Percentiles rank a stretch among this genome's conserved stretches.
These are phyloP conservation scores for Mrakia blollopis DNA, from an alignment of 768 basidiomycete genomes.

Conservation along the genomic window DNA sequence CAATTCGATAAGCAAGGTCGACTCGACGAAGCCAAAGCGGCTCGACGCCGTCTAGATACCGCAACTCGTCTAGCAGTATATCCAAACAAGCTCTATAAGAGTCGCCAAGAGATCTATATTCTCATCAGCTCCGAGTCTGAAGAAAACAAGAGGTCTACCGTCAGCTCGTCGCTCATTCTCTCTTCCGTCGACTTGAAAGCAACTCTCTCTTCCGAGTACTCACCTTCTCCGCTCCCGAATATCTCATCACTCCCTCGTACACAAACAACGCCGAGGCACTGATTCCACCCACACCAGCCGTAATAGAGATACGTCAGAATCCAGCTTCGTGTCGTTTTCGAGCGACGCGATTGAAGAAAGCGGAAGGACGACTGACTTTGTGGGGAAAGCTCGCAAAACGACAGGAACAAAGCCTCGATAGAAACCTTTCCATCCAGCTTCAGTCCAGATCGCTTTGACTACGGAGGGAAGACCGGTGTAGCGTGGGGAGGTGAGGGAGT, in stretches of 20 bases:
- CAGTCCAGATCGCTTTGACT: slow-evolving; percentile 54
- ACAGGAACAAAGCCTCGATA: slow-evolving; percentile 65
- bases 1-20: neutral
- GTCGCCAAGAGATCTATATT: no score
- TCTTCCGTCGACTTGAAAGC: no score
- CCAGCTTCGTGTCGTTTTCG: no score
- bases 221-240: slow-evolving; percentile 64
- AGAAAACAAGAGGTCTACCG: no score
- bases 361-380: slow-evolving; percentile 47
- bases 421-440: slow-evolving; percentile 56
- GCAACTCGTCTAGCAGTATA: no score
- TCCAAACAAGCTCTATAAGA: no score
- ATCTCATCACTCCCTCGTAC: slow-evolving; percentile 67
- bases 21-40: neutral
- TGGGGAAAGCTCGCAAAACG: slow-evolving; percentile 68
- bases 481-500: slow-evolving; percentile 39
- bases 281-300: no score
- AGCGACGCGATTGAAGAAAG: no score
- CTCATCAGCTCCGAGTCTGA: no score
- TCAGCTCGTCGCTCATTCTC: no score
- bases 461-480: slow-evolving; percentile 53
- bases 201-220: neutral
- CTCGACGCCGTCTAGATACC: neutral
- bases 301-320: no score
- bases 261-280: slow-evolving; percentile 67